Evolutionary conservation across 768 basidiomycete genomes (phyloP), one percentile per base, ranked within the genome.

Genomic region (Lactarius indigo): DNA sequence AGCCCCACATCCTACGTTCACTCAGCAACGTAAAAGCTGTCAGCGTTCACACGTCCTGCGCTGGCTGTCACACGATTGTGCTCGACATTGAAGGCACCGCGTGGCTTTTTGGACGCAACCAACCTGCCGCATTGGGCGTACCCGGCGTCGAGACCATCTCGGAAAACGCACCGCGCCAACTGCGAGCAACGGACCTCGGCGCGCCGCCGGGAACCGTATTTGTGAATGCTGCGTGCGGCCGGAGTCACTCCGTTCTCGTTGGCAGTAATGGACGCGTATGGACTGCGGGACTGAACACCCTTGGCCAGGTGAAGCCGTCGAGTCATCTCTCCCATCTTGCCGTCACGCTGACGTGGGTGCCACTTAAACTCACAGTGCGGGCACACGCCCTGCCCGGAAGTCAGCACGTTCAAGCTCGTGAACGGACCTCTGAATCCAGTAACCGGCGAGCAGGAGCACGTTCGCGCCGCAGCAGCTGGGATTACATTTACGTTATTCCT

Each of bases 61-160:
- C 79, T 12, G 85, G 85, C 8, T 93, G 90, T 73, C 91, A 94
- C 74, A 88, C 85, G 71, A 85, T 94, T 50, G 86, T 81, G 17
- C 75, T 95, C 68, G 91, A 92, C 78, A 71, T 83, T 28, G 83
- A 88, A 61, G 94, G 94, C 8, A 82, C 84, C 44, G 96, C 94
- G 10, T 95, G 93, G 88, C 76, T 98, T 71, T 92, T 96, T 74
- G 96, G 96, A 8, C 87, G 94, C 61, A 94, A 93, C 76, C 86
- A 85, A 47, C 87, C 81, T 64, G 80, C 84, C 64, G 84, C 84
- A 52, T 82, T 94, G 4, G 90, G 91, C n/a, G 78, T 86, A 10
- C 72, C 83, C 17, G 80, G 78, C 64, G 81, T 72, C 44, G 77
- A 76, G 12, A 65, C 71, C 18, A 82, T 94, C 68, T 90, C 90